A percentile compares a stretch with the other conserved stretches of the same genome.
Evolutionary conservation across 768 basidiomycete species (phyloP).

Genomic region (Inosperma sp.): DNA sequence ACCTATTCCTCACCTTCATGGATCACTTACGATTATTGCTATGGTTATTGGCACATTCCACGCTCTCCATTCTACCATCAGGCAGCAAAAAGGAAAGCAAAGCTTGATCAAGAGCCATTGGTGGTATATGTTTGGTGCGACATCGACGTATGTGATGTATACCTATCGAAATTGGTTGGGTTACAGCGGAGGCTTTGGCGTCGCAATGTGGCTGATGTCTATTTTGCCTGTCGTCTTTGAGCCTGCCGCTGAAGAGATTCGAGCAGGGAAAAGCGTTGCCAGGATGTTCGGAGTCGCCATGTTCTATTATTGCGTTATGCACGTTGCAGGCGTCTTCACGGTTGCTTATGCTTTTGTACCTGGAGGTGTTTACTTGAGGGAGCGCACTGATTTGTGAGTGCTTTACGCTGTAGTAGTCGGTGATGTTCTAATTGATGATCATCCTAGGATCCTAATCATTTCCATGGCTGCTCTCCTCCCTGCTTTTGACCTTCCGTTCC

Average conservation of each 20-base stretch:
- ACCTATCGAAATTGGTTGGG: constrained; percentile 61
- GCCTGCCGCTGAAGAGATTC: constrained; percentile 18
- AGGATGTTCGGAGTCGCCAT: constrained; percentile 54
- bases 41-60: constrained; percentile 55
- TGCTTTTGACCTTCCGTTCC: constrained; percentile 8
- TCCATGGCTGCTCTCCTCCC: constrained; percentile 6
- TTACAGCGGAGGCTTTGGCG: constrained; percentile 60
- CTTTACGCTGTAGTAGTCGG: not conserved
- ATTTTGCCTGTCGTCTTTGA: constrained; percentile 52
- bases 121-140: constrained; percentile 54
- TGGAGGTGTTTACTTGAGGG: constrained; percentile 67
- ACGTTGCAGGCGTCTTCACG: constrained; percentile 72
- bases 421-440: not conserved
- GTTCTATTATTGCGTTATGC: constrained; percentile 56
- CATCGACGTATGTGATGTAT: constrained; percentile 54
- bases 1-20: constrained; percentile 68
- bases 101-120: constrained; percentile 40
- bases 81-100: not conserved
- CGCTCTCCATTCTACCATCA: constrained; percentile 13
- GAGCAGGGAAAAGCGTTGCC: constrained; percentile 30
- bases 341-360: constrained; percentile 91
- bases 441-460: constrained; percentile 8
- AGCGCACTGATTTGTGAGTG: constrained; percentile 69
- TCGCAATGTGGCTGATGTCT: constrained; percentile 62
- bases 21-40: constrained; percentile 60